Evolutionary conservation across 768 basidiomycete genomes (phyloP), one percentile per base, ranked within the genome.

Genomic region (Collybia mongolica): DNA sequence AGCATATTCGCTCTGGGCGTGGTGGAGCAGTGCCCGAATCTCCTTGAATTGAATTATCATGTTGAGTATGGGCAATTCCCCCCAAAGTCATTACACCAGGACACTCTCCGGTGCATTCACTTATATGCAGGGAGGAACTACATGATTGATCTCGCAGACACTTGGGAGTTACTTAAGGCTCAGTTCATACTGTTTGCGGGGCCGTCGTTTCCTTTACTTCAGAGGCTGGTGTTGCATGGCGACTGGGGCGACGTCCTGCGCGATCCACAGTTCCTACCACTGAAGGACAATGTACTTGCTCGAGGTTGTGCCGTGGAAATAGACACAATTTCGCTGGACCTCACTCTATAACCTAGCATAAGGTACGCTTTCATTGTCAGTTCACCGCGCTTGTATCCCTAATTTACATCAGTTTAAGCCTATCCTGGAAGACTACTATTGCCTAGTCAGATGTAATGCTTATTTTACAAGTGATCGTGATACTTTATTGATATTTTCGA

Each of bases 41-140:
- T 56, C 23, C 51, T 44, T 15, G 48, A 56, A 23, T 39, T 56
- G 19, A 35, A 41, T 17, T 56, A 52, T 40, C 20, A 52, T 17
- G 35, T 53, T 7, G 39, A 46, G 29, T 49, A 38, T 19, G 39
- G 14, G 6, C 17, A 44, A n/a, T 44, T 37, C 14, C 28, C 37
- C 2, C 22, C 17, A 7, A 32, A 17, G 39, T 37, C 24, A n/a
- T 7, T 49, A 7, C 8, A 22, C 17, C 47, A 48, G 14, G 43
- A 41, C 7, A 37, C 36, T 6, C 39, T 56, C 37, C 43, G 49
- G 23, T 49, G 42, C 20, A 19, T 56, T 24, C 48, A 47, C 15
- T 29, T 52, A 17, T 43, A 29, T n/a, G n/a, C 42, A 0, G 36
- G 6, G 36, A 9, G 8, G 8, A 51, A 48, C 23, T 36, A 44